Conservation (phyloP, 192 early-diverging fungal genomes). For the Chytriomyces confervae region DNA sequence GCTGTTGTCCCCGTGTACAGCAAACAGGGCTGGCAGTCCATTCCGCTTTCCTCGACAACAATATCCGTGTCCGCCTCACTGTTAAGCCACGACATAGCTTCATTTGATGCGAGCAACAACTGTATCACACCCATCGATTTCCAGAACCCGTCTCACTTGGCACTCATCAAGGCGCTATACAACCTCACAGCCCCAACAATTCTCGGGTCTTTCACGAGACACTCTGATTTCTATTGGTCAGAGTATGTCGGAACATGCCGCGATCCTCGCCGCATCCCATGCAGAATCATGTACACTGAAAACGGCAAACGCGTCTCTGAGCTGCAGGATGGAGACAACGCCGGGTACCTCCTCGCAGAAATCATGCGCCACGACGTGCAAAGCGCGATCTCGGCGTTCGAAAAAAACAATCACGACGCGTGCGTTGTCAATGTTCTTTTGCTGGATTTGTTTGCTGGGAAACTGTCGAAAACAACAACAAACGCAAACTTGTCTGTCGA, state of each 20-base stretch:
- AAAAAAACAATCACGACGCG: not conserved
- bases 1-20: slow-evolving; percentile 11
- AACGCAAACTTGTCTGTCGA: not conserved
- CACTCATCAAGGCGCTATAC: not conserved
- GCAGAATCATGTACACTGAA: not conserved
- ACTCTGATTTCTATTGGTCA: slow-evolving; percentile 2
- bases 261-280: not conserved
- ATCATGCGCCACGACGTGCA: slow-evolving; percentile 1
- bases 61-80: too few species aligned
- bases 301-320: not conserved
- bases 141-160: not conserved
- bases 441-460: slow-evolving; percentile 4
- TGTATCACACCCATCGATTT: not conserved
- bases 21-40: not conserved
- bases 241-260: slow-evolving; percentile 12
- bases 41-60: not conserved
- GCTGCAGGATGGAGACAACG: not conserved
- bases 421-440: slow-evolving; percentile 6
- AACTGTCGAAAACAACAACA: not conserved
- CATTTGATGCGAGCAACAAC: not conserved
- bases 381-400: not conserved
- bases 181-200: not conserved
- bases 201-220: slow-evolving; percentile 2
- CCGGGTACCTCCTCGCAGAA: slow-evolving; percentile 7
- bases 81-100: too few species aligned